phyloP scores from a whole-genome alignment of 2,329 filamentous ascomycete species.

The Bipolaris oryzae region DNA sequence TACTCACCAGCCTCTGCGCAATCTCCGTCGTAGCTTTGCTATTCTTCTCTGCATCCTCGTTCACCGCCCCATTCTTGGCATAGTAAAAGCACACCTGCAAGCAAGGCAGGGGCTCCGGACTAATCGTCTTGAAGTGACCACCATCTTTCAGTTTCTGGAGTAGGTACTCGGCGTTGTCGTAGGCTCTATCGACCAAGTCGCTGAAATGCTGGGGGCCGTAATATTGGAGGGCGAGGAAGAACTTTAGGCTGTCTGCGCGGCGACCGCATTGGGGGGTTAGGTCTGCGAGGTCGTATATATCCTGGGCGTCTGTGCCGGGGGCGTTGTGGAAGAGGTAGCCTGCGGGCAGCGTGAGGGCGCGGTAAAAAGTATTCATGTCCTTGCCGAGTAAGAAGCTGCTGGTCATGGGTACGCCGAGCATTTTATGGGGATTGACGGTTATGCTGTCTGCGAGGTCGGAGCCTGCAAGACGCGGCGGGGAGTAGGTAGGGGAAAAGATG shows the following conservation, averaged over 20 bases:
- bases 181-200: slow-evolving; percentile 68
- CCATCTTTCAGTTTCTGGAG: slow-evolving; percentile 62
- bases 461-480: slow-evolving; percentile 70
- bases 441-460: slow-evolving; percentile 77
- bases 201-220: slow-evolving; percentile 79
- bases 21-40: slow-evolving; percentile 62
- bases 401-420: slow-evolving; percentile 89
- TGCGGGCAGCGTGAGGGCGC: slow-evolving; percentile 83
- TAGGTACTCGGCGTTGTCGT: slow-evolving; percentile 73
- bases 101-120: slow-evolving; percentile 74
- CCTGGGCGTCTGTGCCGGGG: slow-evolving; percentile 27
- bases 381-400: slow-evolving; percentile 85
- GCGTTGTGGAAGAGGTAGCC: slow-evolving; percentile 68
- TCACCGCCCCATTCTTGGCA: slow-evolving; percentile 62
- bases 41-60: slow-evolving; percentile 56
- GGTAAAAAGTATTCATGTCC: slow-evolving; percentile 78
- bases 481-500: slow-evolving; percentile 67
- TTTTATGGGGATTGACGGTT: slow-evolving; percentile 94
- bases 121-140: slow-evolving; percentile 72
- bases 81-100: slow-evolving; percentile 96
- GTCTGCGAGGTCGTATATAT: slow-evolving; percentile 89
- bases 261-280: slow-evolving; percentile 93
- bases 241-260: slow-evolving; percentile 81
- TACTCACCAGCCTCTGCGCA: slow-evolving; percentile 59
- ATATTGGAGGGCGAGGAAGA: slow-evolving; percentile 88